Base-by-base conservation (phyloP, 2,329 filamentous ascomycete species). In the Akanthomyces dipterigenus region DNA sequence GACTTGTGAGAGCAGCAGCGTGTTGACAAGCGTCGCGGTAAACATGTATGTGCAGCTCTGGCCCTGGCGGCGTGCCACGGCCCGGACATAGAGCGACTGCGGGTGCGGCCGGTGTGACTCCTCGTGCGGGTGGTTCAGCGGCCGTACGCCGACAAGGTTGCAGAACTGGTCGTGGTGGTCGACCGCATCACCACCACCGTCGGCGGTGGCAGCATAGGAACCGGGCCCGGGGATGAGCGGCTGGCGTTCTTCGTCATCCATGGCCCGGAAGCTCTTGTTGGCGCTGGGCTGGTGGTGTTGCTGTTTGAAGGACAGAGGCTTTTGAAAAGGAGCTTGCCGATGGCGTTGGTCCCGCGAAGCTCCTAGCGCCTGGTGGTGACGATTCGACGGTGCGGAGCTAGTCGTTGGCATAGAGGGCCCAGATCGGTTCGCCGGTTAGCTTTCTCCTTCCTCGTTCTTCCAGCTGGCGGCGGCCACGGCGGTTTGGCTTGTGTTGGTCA, bases 81-180 rank as follows among this genome's bases (percentile, higher is more conserved):
- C 65, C 16, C 65, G 65, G 7, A 61, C 62, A 55, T 67, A 67
- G 5, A 67, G 62, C 53, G 67, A 66, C 31, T 65, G 57, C 14
- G 64, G 63, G 45, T 60, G 63, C 12, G 64, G 60, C n/a, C 26
- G 55, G 60, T 64, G 60, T 7, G 55, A 16, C 34, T 64, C 62
- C 34, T 57, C 61, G 51, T 43, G 49, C 24, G 64, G 61, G 43
- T 62, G 57, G 55, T 64, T 62, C 49, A 64, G 36, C n/a, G 65
- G 61, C 22, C 51, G 53, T 14, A 64, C 60, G 45, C 65, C 65
- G 24, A 66, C 59, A 31, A 66, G 64, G 6, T 51, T 54, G 63
- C 65, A 66, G 60, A 66, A 66, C 55, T 66, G 65, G 26, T 55
- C 48, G 63, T 66, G 65, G 54, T 64, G 63, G 45, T 65, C 62